phyloP scores from a whole-genome alignment of 1,139 yeast species.

The Debaryomycetaceae sp. region DNA sequence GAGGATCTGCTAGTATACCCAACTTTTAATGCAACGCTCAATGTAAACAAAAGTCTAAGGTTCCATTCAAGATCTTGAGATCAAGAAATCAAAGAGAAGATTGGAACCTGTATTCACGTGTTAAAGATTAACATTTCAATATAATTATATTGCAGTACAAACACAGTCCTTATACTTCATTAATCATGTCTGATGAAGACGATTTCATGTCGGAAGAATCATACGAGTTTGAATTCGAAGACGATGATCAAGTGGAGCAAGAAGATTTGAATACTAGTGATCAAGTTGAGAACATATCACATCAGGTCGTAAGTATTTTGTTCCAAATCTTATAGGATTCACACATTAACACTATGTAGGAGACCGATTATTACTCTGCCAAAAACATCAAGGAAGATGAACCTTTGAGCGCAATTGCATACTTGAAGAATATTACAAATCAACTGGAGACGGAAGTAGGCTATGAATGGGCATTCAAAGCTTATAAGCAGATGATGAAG shows the following conservation, averaged over 20 bases:
- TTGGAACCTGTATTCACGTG: no score
- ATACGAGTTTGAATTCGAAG: slow-evolving; percentile 65
- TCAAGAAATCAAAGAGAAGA: no score
- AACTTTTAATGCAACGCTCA: no score
- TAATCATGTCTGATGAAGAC: slow-evolving; percentile 53
- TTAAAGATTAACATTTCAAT: no score
- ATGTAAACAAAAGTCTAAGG: no score
- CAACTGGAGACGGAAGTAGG: slow-evolving; percentile 15
- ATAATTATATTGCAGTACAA: no score
- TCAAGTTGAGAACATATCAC: slow-evolving; percentile 5
- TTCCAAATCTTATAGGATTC: not conserved
- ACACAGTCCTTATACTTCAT: no score
- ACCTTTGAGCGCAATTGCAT: slow-evolving; percentile 40
- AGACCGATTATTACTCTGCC: slow-evolving; percentile 58
- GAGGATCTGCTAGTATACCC: no score
- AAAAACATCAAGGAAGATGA: slow-evolving; percentile 64
- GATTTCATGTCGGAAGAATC: slow-evolving; percentile 59
- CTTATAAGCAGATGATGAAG: slow-evolving; percentile 66
- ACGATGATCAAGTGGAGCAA: slow-evolving; percentile 45
- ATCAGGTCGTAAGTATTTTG: slow-evolving; percentile 12
- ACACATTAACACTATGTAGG: slow-evolving; percentile 30
- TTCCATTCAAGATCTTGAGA: no score
- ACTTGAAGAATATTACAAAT: slow-evolving; percentile 33
- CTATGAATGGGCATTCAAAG: slow-evolving; percentile 50
- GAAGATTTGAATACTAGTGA: slow-evolving; percentile 25